Percentiles rank a stretch among this genome's conserved stretches.
These are phyloP conservation scores for Macrolepiota fuliginosa DNA, from an alignment of 768 basidiomycete genomes.

Conservation along the genomic window DNA sequence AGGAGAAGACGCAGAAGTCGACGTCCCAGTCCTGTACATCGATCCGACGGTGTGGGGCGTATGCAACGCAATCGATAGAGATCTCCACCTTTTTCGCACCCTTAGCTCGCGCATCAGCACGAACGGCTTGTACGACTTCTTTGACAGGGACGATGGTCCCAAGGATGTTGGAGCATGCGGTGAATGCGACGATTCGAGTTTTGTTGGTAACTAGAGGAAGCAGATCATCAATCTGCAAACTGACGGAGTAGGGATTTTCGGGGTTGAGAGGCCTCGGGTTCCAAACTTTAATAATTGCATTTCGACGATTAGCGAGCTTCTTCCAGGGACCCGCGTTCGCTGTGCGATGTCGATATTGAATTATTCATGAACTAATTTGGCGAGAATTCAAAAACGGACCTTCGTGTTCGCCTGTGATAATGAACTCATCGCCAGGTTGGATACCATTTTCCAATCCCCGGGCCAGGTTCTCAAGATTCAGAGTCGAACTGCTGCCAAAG, in stretches of 20 bases:
- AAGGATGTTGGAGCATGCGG: constrained; percentile 74
- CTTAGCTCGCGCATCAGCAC: constrained; percentile 46
- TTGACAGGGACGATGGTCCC: constrained; percentile 65
- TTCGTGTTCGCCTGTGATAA: constrained; percentile 81
- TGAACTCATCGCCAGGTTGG: constrained; percentile 64
- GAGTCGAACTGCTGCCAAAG: constrained; percentile 64
- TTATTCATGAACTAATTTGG: neutral
- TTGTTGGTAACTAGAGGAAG: constrained; percentile 59
- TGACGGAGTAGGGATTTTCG: constrained; percentile 67
- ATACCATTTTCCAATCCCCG: constrained; percentile 57
- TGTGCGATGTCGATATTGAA: constrained; percentile 21
- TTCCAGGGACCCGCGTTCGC: constrained; percentile 81
- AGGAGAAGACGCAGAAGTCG: constrained; percentile 68
- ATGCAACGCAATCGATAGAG: constrained; percentile 76
- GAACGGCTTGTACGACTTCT: constrained; percentile 48
- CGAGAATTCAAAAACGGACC: constrained; percentile 34
- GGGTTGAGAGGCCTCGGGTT: constrained; percentile 41
- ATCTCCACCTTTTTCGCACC: constrained; percentile 64
- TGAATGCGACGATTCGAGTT: constrained; percentile 73
- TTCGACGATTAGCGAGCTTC: constrained; percentile 58
- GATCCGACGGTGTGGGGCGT: constrained; percentile 69
- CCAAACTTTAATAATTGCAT: constrained; percentile 61
- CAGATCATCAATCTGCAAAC: constrained; percentile 51
- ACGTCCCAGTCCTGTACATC: constrained; percentile 78
- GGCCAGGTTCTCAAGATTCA: constrained; percentile 68